Conservation (phyloP, 228 moss, liverwort and hornwort genomes). For the Sphagnum magellanicum region DNA sequence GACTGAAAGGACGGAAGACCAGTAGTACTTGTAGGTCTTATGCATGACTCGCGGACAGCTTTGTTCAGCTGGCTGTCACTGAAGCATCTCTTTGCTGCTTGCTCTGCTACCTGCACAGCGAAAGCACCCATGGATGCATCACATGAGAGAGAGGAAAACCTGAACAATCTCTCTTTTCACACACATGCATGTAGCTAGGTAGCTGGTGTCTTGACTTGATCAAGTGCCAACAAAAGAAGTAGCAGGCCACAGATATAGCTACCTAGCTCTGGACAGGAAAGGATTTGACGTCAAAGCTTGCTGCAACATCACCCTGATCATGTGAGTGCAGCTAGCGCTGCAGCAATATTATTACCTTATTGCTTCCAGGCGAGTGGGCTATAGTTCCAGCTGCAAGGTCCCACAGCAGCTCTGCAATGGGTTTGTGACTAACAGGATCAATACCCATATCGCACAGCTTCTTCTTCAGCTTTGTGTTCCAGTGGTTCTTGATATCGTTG, state of each 20-base stretch:
- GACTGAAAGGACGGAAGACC: constrained; percentile 15
- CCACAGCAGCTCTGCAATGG: constrained; percentile 50
- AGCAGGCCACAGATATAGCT: too few relatives aligned
- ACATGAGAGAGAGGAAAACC: too few relatives aligned
- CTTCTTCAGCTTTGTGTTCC: constrained; percentile 56
- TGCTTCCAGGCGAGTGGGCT: constrained; percentile 26
- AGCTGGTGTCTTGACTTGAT: too few relatives aligned
- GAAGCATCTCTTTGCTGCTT: constrained; percentile 36
- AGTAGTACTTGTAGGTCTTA: constrained; percentile 24
- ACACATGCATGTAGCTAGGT: too few relatives aligned
- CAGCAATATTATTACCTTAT: too few relatives aligned
- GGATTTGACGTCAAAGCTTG: too few relatives aligned
- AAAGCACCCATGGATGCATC: too few relatives aligned
- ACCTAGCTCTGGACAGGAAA: too few relatives aligned
- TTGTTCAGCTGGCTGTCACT: constrained; percentile 48
- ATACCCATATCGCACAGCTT: constrained; percentile 62
- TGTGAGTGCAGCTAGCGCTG: too few relatives aligned
- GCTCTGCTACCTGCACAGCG: constrained; percentile 22
- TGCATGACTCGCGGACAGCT: constrained; percentile 47
- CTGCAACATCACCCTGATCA: too few relatives aligned
- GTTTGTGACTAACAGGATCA: constrained; percentile 61
- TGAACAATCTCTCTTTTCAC: too few relatives aligned
- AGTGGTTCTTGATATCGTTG: constrained; percentile 63
- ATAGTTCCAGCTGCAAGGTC: constrained; percentile 47
- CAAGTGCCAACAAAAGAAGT: too few relatives aligned